Evolutionary conservation across 192 early-diverging fungal species (phyloP).

Genomic region (Neocallimastix lanati): DNA sequence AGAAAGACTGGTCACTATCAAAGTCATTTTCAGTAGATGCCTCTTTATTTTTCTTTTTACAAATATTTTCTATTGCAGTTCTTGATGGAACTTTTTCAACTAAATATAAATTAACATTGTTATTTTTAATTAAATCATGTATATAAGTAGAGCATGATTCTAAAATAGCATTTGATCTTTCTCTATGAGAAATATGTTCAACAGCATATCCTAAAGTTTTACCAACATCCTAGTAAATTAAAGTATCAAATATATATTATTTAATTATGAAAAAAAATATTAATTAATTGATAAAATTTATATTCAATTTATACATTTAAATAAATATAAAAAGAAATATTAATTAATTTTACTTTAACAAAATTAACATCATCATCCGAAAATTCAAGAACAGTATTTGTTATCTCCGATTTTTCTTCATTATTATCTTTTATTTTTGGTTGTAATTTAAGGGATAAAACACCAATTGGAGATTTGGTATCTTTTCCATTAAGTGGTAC

Average conservation of each 20-base stretch:
- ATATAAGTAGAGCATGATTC: not conserved
- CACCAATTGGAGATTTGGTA: not conserved
- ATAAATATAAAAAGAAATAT: no score
- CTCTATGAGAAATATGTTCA: not conserved
- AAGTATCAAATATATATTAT: no score
- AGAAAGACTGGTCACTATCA: not conserved
- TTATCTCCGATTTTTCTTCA: no score
- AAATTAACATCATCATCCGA: not conserved
- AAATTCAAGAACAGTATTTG: not conserved
- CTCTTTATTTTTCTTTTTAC: not conserved
- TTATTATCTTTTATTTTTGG: not conserved
- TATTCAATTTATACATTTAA: no score
- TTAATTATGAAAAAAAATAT: no score
- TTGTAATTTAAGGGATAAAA: not conserved
- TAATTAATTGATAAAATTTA: no score
- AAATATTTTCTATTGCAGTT: not conserved
- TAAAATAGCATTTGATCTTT: not conserved
- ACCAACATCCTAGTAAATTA: not conserved
- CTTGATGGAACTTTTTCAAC: not conserved
- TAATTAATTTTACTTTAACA: not conserved
- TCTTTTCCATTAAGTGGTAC: not conserved
- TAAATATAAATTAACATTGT: not conserved
- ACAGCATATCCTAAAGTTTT: not conserved
- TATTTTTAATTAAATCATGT: not conserved
- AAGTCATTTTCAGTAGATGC: not conserved